Conservation (phyloP, 306 rosid species). For the Fagus crenata region DNA sequence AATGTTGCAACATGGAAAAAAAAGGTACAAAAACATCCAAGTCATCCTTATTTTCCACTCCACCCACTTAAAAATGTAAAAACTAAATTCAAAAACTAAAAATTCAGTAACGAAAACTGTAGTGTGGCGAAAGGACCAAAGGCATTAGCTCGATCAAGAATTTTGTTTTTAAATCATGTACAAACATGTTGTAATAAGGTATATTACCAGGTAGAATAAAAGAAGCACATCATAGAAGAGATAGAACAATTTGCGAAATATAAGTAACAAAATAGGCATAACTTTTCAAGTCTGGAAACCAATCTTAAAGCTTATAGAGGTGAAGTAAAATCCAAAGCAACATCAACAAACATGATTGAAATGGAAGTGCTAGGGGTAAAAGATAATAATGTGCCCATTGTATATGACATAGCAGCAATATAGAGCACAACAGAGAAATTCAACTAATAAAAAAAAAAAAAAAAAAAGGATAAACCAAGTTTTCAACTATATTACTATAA, state of each 20-base stretch:
- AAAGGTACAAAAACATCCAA: background rate
- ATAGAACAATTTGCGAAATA: background rate
- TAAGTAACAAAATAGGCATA: background rate
- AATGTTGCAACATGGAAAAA: background rate
- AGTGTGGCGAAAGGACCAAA: background rate
- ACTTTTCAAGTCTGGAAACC: too few relatives aligned
- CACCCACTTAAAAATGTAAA: background rate
- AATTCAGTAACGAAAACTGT: background rate
- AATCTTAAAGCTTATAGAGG: background rate
- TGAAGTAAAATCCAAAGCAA: background rate
- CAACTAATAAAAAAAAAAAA: too few relatives aligned
- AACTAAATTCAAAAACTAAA: too few relatives aligned
- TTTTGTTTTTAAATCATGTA: background rate
- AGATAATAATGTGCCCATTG: too few relatives aligned
- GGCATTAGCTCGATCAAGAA: background rate
- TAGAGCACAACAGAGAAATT: too few relatives aligned
- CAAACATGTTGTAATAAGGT: background rate
- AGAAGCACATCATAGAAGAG: too few relatives aligned
- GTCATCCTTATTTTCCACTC: conserved; percentile 11
- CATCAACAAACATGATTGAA: too few relatives aligned
- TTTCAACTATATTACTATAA: too few relatives aligned
- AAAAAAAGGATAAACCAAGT: too few relatives aligned
- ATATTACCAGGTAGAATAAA: background rate
- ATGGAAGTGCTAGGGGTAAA: too few relatives aligned
- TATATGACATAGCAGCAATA: too few relatives aligned